These are phyloP conservation scores for Lachnellula occidentalis DNA, from an alignment of 2,329 filamentous ascomycete species.

Conservation along the genomic window DNA sequence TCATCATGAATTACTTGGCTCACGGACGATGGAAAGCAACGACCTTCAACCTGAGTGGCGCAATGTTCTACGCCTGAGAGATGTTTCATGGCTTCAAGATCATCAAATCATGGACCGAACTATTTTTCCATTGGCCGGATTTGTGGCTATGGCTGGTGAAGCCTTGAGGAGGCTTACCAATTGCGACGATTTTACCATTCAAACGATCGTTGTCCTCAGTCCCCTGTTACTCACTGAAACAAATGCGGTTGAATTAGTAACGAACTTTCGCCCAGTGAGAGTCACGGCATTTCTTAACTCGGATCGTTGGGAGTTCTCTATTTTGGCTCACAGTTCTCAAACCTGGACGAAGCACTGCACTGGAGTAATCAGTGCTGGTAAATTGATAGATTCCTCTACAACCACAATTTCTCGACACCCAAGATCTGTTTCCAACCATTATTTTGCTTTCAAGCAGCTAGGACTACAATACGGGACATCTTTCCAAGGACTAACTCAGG, in stretches of 20 bases:
- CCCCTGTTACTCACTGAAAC: slow-evolving; percentile 30
- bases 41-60: slow-evolving; percentile 25
- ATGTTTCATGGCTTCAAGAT: slow-evolving; percentile 27
- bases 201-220: slow-evolving; percentile 38
- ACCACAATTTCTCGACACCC: too few species aligned
- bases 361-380: slow-evolving; percentile 2
- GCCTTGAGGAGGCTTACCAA: slow-evolving; percentile 14
- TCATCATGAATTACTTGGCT: slow-evolving; percentile 33
- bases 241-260: not conserved
- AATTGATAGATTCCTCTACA: too few species aligned
- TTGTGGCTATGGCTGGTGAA: slow-evolving; percentile 29
- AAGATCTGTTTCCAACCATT: not conserved
- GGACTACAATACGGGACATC: slow-evolving; percentile 20
- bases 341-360: slow-evolving; percentile 2
- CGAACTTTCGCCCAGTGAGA: not conserved
- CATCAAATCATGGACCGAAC: slow-evolving; percentile 22
- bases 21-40: slow-evolving; percentile 13
- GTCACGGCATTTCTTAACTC: not conserved
- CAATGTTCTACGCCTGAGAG: slow-evolving; percentile 19
- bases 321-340: not conserved
- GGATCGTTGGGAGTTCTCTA: not conserved
- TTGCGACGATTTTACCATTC: slow-evolving; percentile 8
- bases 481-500: slow-evolving; percentile 17
- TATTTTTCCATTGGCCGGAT: slow-evolving; percentile 28
- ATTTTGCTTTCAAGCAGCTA: not conserved